A percentile compares a stretch with the other conserved stretches of the same genome.
These are phyloP conservation scores for Hygrocybe punicea DNA, from an alignment of 768 basidiomycete genomes.

Conservation along the genomic window DNA sequence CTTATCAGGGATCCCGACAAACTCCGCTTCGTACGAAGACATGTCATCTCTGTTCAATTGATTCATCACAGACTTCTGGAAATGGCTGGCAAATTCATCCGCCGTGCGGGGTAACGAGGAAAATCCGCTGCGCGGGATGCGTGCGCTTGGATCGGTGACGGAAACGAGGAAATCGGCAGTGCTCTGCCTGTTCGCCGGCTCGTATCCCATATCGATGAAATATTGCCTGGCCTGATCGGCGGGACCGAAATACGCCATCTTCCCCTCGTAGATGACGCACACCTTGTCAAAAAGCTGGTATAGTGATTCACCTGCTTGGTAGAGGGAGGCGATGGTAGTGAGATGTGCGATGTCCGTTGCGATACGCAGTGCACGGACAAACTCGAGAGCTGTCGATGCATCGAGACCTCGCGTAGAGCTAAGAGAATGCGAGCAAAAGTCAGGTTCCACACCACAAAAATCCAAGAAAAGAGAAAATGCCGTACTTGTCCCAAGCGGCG, in stretches of 20 bases:
- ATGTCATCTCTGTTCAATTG: constrained; percentile 45
- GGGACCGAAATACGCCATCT: constrained; percentile 75
- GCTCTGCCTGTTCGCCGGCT: constrained; percentile 57
- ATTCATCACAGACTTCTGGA: constrained; percentile 31
- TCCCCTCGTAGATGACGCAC: constrained; percentile 71
- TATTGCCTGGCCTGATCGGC: constrained; percentile 63
- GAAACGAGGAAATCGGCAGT: constrained; percentile 62
- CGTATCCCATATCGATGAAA: constrained; percentile 68
- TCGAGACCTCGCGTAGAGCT: constrained; percentile 67
- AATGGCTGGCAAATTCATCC: constrained; percentile 43
- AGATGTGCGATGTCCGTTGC: constrained; percentile 53
- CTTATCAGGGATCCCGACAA: constrained; percentile 43
- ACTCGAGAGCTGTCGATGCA: constrained; percentile 71
- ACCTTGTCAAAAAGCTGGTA: constrained; percentile 68
- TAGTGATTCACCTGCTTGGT: constrained; percentile 75
- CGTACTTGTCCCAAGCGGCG: constrained; percentile 76
- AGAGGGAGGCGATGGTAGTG: constrained; percentile 74
- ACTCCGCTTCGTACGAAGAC: constrained; percentile 43
- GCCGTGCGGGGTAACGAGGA: constrained; percentile 42
- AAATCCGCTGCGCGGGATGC: constrained; percentile 40
- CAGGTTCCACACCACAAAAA: too few species aligned
- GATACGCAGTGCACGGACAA: constrained; percentile 61
- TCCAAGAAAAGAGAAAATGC: not conserved
- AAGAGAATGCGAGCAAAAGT: constrained; percentile 12
- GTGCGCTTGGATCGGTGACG: constrained; percentile 57